phyloP scores from a whole-genome alignment of 495 filamentous ascomycete species.

The Cladorrhinum samala region DNA sequence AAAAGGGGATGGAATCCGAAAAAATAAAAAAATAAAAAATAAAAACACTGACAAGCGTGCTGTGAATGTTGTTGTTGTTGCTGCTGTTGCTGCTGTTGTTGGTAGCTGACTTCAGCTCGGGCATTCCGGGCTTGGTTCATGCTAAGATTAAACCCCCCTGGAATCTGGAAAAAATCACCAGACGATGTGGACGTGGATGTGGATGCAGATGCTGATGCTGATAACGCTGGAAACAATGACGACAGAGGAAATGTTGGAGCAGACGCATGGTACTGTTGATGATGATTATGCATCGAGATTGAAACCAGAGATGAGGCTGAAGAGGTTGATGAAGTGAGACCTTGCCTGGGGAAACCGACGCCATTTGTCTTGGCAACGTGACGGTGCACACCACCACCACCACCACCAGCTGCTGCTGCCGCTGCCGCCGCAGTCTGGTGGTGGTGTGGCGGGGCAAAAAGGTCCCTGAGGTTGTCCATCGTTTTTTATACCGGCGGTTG shows the following conservation, averaged over 20 bases:
- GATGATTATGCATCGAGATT: constrained; percentile 4
- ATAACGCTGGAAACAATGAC: neutral
- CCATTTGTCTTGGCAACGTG: constrained; percentile 16
- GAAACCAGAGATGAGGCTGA: constrained; percentile 1
- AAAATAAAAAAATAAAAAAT: neutral
- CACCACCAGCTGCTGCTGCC: neutral
- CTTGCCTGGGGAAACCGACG: constrained; percentile 6
- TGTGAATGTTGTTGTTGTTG: constrained; percentile 14
- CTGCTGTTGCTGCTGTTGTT: constrained; percentile 6
- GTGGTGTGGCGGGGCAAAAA: neutral
- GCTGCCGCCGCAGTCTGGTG: neutral
- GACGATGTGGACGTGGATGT: neutral
- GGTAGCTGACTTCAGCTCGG: constrained; percentile 19
- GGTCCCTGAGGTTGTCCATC: neutral
- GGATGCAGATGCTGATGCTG: neutral
- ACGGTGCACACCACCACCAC: neutral
- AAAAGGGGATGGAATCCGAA: neutral
- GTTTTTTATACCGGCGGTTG: neutral
- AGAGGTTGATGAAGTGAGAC: neutral
- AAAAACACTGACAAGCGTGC: constrained; percentile 9
- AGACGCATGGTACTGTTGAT: constrained; percentile 4
- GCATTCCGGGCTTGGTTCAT: constrained; percentile 20
- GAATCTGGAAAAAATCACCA: no score
- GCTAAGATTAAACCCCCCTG: neutral
- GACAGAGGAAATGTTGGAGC: neutral